Base-by-base conservation (phyloP, 2,329 filamentous ascomycete genomes). In the Colletotrichum spinosum region DNA sequence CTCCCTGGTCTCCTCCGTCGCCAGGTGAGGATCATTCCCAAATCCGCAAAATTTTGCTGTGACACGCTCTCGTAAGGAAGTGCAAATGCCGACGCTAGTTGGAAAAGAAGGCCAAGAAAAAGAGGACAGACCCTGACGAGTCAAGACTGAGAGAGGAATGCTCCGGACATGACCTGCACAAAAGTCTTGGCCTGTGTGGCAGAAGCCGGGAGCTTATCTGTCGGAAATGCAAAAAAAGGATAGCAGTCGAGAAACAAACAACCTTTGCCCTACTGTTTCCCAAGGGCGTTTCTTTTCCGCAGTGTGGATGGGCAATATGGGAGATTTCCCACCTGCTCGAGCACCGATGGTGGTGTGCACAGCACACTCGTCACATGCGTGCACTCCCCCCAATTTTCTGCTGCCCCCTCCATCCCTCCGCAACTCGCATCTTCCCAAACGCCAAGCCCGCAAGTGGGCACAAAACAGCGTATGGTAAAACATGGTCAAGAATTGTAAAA, bases 381-480 rank as follows among this genome's bases (percentile, higher is more conserved):
- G 46, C 46, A 58, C 55, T 35, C 48, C 46, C 13, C 38, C 48
- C 46, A 25, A 25, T 33, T 38, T 13, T 42, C 48, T 50, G 11
- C 17, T 15, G 11, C 50, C 17, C 39, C 62, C n/a, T 34, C 46
- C n/a, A 39, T 6, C 41, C 52, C 48, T 17, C 12, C 62, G 11
- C 39, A 34, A 25, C 35, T 49, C 42, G 52, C 62, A 55, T 56
- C 41, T 62, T 48, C 52, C 51, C 62, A 62, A 65, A 65, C 62
- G 62, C 62, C 62, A 62, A 65, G 62, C 51, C 58, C 35, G 52
- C 46, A 46, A 56, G 58, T 56, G 52, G 52, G 56, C 33, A 55
- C 46, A 41, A 53, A 13, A 52, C 39, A 25, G 25, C 25, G 25
- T 37, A 42, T 45, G 48, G n/a, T 34, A 15, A 52, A 35, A 62